Percentiles rank a stretch among this genome's conserved stretches.
phyloP scores from a whole-genome alignment of 306 rosid species.

The Purshia tridentata region DNA sequence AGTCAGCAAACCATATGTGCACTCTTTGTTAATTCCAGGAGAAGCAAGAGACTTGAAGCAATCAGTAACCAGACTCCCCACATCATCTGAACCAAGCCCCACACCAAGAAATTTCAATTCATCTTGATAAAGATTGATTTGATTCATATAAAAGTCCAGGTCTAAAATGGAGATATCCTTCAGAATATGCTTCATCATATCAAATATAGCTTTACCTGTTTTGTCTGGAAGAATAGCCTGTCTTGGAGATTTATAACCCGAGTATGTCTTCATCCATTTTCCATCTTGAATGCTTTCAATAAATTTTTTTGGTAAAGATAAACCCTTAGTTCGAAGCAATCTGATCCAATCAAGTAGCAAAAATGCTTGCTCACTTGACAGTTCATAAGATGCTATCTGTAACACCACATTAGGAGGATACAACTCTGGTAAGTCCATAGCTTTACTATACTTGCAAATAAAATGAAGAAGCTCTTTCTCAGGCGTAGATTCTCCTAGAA shows the following conservation, averaged over 20 bases:
- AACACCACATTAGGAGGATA: slow-evolving; percentile 15
- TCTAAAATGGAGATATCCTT: slow-evolving; percentile 13
- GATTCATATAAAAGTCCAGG: slow-evolving; percentile 14
- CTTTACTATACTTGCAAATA: slow-evolving; percentile 12
- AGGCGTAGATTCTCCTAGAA: slow-evolving; percentile 7
- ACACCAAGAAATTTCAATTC: slow-evolving; percentile 29
- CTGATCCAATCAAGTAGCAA: slow-evolving; percentile 26
- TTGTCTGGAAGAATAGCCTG: slow-evolving; percentile 18
- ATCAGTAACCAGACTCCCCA: slow-evolving; percentile 8
- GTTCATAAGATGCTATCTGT: slow-evolving; percentile 6
- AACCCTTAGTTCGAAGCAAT: slow-evolving; percentile 5
- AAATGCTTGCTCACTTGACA: slow-evolving; percentile 21
- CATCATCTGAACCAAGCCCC: slow-evolving; percentile 9
- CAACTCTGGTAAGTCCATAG: slow-evolving; percentile 20
- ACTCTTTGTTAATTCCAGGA: slow-evolving; percentile 17
- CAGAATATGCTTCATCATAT: slow-evolving; percentile 23
- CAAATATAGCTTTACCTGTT: slow-evolving; percentile 5
- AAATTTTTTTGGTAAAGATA: slow-evolving; percentile 13
- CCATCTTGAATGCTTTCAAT: slow-evolving; percentile 16
- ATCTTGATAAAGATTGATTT: slow-evolving; percentile 22
- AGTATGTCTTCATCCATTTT: slow-evolving; percentile 25
- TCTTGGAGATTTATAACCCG: slow-evolving; percentile 15
- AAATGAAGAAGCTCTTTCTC: slow-evolving; percentile 15
- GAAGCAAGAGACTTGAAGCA: slow-evolving; percentile 12
- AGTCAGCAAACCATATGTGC: slow-evolving; percentile 8